These are phyloP conservation scores for Eutypella sp. DNA, from an alignment of 2,329 filamentous ascomycete genomes.

Conservation along the genomic window DNA sequence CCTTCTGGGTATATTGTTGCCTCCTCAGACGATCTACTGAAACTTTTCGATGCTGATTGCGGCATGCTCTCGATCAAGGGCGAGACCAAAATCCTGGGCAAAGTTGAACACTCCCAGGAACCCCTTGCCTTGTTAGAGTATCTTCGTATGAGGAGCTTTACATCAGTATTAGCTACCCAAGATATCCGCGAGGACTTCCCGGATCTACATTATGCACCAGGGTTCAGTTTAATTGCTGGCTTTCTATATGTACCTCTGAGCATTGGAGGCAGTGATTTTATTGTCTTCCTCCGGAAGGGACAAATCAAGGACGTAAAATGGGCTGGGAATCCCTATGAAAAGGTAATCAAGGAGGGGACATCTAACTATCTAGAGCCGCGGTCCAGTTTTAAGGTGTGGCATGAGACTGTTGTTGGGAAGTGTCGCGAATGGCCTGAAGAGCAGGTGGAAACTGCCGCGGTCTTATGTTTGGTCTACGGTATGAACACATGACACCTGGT, in stretches of 20 bases:
- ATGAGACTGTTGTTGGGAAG: conserved; percentile 74
- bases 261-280: conserved; percentile 72
- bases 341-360: conserved; percentile 66
- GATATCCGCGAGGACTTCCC: conserved; percentile 74
- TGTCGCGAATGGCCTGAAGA: conserved; percentile 86
- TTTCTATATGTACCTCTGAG: conserved; percentile 78
- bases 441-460: conserved; percentile 82
- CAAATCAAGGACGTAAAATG: conserved; percentile 74
- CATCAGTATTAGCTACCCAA: conserved; percentile 71
- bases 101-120: conserved; percentile 72
- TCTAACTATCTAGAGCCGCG: conserved; percentile 71
- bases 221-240: conserved; percentile 73
- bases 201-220: conserved; percentile 72
- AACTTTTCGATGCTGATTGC: conserved; percentile 82
- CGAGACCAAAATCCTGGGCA: conserved; percentile 83
- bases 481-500: conserved; percentile 29
- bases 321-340: conserved; percentile 85
- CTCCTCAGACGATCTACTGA: conserved; percentile 78
- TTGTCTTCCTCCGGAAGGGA: conserved; percentile 81
- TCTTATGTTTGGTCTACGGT: conserved; percentile 82
- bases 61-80: conserved; percentile 78
- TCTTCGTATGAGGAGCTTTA: conserved; percentile 68
- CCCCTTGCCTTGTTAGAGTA: conserved; percentile 82
- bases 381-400: conserved; percentile 76
- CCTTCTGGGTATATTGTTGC: conserved; percentile 88